Evolutionary conservation across 176 grass and related monocot genomes (phyloP), one percentile per base, ranked within the genome.

Genomic region (Carex littledalei): DNA sequence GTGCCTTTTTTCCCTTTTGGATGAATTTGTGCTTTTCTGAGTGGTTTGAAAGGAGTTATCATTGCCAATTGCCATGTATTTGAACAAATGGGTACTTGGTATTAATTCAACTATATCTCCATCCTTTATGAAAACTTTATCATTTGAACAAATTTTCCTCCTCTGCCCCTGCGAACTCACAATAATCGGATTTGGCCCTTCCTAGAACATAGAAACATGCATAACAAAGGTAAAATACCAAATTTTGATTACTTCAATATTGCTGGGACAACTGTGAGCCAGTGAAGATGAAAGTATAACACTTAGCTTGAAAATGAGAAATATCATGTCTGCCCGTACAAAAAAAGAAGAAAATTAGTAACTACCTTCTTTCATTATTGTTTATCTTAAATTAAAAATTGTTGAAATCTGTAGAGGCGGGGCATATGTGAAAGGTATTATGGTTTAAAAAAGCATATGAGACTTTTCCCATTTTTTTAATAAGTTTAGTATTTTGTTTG

Each of bases 71-170:
- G 65, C 88, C 31, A 78, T 55, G 54, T 89, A 94, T 29, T 89
- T 95, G 37, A 95, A 59, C 7, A 89, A 88, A 92, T 94, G 91
- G 60, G 86, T 83, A 87, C 91, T 87, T 1, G 96, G 96, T 83
- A 95, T 94, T 63, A 99, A 58, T 84, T 99, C 93, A 11, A 99
- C 58, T 79, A 95, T 85, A 93, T 99, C 93, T 74, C 85, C 85
- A 84, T 95, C 68, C 47, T 17, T 26, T 86, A 95, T 87, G 57
- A 85, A 89, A 49, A 80, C 85, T 87, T 66, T 98, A 69, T 89
- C 90, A 45, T 87, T 86, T 17, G 90, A 79, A 88, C 74, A 92
- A 81, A 99, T 73, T 87, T 88, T 95, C 87, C 67, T 91, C 75
- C 87, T 91, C 66, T 89, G 85, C 34, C 90, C 96, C 26, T 80